These are phyloP conservation scores for Didymella segeticola DNA, from an alignment of 2,329 filamentous ascomycete species.

Conservation along the genomic window DNA sequence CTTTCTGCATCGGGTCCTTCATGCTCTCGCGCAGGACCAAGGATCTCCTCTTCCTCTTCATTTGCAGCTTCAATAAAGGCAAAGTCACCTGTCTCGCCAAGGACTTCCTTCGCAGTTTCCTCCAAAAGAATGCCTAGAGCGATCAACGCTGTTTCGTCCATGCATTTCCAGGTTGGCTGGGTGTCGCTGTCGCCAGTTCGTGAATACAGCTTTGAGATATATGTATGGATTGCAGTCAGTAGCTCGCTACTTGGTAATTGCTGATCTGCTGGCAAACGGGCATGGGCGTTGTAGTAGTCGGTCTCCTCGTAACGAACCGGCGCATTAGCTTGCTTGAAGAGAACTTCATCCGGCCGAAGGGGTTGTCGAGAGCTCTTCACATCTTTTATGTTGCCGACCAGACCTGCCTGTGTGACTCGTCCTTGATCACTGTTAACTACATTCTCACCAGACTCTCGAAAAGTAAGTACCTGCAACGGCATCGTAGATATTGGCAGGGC, in stretches of 20 bases:
- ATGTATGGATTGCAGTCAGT: slow-evolving; percentile 71
- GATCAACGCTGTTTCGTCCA: slow-evolving; percentile 80
- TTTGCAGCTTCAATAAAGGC: slow-evolving; percentile 69
- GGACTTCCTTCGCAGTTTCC: slow-evolving; percentile 66
- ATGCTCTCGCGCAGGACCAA: slow-evolving; percentile 2
- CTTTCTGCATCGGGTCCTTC: background rate
- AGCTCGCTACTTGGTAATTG: slow-evolving; percentile 72
- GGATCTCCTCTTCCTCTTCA: slow-evolving; percentile 26
- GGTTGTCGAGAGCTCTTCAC: slow-evolving; percentile 44
- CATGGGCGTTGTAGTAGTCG: slow-evolving; percentile 73
- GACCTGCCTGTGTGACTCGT: slow-evolving; percentile 31
- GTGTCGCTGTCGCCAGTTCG: slow-evolving; percentile 23
- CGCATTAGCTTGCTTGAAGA: slow-evolving; percentile 70
- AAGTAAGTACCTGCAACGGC: slow-evolving; percentile 68
- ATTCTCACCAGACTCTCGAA: background rate
- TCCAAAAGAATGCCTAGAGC: slow-evolving; percentile 78
- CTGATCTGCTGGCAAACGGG: slow-evolving; percentile 59
- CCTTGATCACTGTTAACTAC: slow-evolving; percentile 19
- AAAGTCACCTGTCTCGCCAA: slow-evolving; percentile 72
- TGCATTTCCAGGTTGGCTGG: slow-evolving; percentile 61
- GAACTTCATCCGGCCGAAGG: slow-evolving; percentile 71
- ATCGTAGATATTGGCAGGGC: slow-evolving; percentile 70
- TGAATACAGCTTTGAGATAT: slow-evolving; percentile 71
- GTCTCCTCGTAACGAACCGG: slow-evolving; percentile 73
- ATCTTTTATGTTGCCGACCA: slow-evolving; percentile 55